Evolutionary conservation across 176 grass and related monocot genomes (phyloP), one percentile per base, ranked within the genome.

Genomic region (Guadua angustifolia): DNA sequence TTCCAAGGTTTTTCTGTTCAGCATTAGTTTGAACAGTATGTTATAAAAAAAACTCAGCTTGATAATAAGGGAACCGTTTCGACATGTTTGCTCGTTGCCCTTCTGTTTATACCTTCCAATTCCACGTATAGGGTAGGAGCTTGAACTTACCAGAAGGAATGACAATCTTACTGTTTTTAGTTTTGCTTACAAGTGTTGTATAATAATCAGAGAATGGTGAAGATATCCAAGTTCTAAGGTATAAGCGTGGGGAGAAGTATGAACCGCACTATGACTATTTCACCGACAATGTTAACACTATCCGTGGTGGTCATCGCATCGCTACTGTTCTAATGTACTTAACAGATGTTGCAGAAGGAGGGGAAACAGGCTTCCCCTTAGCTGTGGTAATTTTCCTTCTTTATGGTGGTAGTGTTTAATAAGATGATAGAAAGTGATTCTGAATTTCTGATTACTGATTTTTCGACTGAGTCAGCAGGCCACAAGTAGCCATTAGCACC

Each of bases 291-390:
- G 91, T 94, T 85, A 99, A 99, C 83, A 92, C 82, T 71, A 12
- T 79, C 18, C 88, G 42, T 82, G 91, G 96, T 90, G 93, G 96
- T 47, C 85, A 95, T 89, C 89, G 89, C 19, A 83, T 94, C 67
- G 96, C 96, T 71, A 99, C 96, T 75, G 93, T 99, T 50, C 93
- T 95, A 62, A 45, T 99, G 89, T 94, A 99, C 62, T 81, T 99
- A 74, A 90, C 89, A 33, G 89, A 99, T 71, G 88, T 99, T 63
- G 83, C 73, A 49, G 94, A 76, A 89, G 96, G 93, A 70, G 96
- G 93, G 66, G 91, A 99, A 99, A 99, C 93, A 66, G 91, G 95
- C 56, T 99, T 99, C 75, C 96, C 93, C 56, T 87, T 84, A 60
- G 91, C 93, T 38, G 91, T 94, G 93, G 96, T 98, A 74, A 80